Base-by-base conservation (phyloP, 2,329 filamentous ascomycete genomes). In the Penicillium sp. region DNA sequence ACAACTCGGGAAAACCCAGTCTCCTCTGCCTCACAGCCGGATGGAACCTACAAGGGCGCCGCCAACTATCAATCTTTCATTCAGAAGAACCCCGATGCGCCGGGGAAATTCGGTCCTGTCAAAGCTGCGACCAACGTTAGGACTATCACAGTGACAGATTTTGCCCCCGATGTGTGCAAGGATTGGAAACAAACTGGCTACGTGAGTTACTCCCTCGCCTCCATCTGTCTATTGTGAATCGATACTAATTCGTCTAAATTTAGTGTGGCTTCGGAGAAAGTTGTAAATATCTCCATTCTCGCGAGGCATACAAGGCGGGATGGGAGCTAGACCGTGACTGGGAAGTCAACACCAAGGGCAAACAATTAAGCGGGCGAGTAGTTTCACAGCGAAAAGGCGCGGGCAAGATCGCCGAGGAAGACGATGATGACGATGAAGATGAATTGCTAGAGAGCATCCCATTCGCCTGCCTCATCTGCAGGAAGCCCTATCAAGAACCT, bases 301-400 rank as follows among this genome's bases (percentile, higher is more conserved):
- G 85, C 40, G 84, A 86, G 64, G 83, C 85, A 67, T 87, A 86
- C 67, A 91, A 93, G 66, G 89, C 92, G 71, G 94, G 94, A 3
- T 99, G 94, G 94, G 91, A 97, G 72, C 81, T 99, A 5, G 94
- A 99, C 73, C 83, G 84, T 51, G 93, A 97, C 48, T 99, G 94
- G 94, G 94, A 99, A 71, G 88, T 85, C 36, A 86, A 87, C 2
- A 90, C 86, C 7, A 92, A 84, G 66, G 82, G 81, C 60, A 79
- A 75, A 57, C 72, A 72, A 29, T 43, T 79, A 7, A 68, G 67
- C 6, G 81, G 80, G 11, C 78, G 75, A 27, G 75, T 80, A 2
- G 76, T 84, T 3, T 79, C 80, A 11, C 79, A 78, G 65, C 58
- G 73, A 62, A 65, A 72, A 21, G 75, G 75, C 16, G 72, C 76